phyloP scores from a whole-genome alignment of 331 rosid genomes.

The Pyrus hybrid region DNA sequence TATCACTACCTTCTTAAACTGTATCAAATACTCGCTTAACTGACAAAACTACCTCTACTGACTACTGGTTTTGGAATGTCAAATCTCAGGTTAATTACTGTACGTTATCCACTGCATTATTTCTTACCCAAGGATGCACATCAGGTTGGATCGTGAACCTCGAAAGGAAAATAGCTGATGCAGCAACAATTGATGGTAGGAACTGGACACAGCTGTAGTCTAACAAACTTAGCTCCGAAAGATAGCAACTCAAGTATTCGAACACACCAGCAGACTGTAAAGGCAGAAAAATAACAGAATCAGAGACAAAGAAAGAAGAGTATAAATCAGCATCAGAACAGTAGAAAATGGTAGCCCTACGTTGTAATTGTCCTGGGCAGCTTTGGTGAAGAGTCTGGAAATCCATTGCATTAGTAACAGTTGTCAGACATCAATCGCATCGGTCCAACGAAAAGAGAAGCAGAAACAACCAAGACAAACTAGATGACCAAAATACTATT shows the following conservation, averaged over 20 bases:
- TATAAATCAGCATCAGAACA: neutral
- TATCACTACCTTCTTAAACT: no score
- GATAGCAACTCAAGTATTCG: slow-evolving; percentile 27
- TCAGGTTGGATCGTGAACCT: slow-evolving; percentile 16
- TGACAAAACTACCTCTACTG: no score
- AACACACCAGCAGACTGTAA: slow-evolving; percentile 8
- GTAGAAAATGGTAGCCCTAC: neutral
- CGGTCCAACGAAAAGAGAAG: neutral
- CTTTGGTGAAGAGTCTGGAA: slow-evolving; percentile 20
- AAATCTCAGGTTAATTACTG: neutral
- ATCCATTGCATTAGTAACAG: neutral
- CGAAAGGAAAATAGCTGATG: slow-evolving; percentile 33
- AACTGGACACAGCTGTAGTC: slow-evolving; percentile 20
- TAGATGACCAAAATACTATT: neutral
- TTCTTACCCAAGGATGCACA: slow-evolving; percentile 38
- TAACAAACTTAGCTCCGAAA: slow-evolving; percentile 29
- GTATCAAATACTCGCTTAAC: neutral
- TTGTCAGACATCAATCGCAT: neutral
- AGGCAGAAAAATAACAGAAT: neutral
- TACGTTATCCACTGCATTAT: neutral
- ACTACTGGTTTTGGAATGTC: neutral
- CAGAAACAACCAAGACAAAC: neutral
- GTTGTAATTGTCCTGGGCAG: slow-evolving; percentile 3
- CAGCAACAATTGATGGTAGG: slow-evolving; percentile 34
- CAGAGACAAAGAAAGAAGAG: neutral